These are phyloP conservation scores for Didymella pomorum DNA, from an alignment of 2,329 filamentous ascomycete species.

Conservation along the genomic window DNA sequence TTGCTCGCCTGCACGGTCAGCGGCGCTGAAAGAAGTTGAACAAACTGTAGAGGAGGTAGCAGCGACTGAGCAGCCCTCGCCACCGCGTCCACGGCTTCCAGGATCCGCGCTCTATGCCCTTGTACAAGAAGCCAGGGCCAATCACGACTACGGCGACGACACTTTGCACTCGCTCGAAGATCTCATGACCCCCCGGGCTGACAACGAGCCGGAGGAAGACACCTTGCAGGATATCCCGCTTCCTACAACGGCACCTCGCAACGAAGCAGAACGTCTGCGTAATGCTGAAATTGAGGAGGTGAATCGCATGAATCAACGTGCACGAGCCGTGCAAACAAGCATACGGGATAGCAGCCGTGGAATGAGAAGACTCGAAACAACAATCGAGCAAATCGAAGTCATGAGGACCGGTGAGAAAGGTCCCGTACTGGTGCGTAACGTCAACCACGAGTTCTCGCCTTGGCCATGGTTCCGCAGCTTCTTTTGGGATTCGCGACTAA, in stretches of 20 bases:
- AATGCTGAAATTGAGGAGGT: slow-evolving; percentile 54
- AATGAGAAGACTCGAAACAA: slow-evolving; percentile 53
- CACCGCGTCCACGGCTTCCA: slow-evolving; percentile 37
- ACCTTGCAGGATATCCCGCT: slow-evolving; percentile 42
- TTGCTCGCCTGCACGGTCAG: slow-evolving; percentile 22
- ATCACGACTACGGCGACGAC: slow-evolving; percentile 53
- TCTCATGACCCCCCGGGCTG: slow-evolving; percentile 46
- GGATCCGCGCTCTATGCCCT: slow-evolving; percentile 52
- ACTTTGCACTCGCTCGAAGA: slow-evolving; percentile 59
- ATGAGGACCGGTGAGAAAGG: slow-evolving; percentile 22
- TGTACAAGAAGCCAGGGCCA: slow-evolving; percentile 49
- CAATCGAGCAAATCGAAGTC: slow-evolving; percentile 47
- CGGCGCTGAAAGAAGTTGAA: slow-evolving; percentile 9
- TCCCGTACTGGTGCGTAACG: slow-evolving; percentile 6
- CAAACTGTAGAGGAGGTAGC: slow-evolving; percentile 7
- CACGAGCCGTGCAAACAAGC: slow-evolving; percentile 52
- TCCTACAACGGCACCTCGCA: slow-evolving; percentile 42
- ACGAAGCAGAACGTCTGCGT: slow-evolving; percentile 53
- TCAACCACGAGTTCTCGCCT: slow-evolving; percentile 24
- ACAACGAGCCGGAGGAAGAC: slow-evolving; percentile 44
- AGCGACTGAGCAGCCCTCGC: not conserved
- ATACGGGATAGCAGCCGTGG: slow-evolving; percentile 56
- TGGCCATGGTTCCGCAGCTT: slow-evolving; percentile 37
- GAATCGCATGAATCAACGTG: slow-evolving; percentile 52
- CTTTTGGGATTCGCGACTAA: slow-evolving; percentile 39